Evolutionary conservation across 768 basidiomycete species (phyloP).

Genomic region (Termitomyces sp.): DNA sequence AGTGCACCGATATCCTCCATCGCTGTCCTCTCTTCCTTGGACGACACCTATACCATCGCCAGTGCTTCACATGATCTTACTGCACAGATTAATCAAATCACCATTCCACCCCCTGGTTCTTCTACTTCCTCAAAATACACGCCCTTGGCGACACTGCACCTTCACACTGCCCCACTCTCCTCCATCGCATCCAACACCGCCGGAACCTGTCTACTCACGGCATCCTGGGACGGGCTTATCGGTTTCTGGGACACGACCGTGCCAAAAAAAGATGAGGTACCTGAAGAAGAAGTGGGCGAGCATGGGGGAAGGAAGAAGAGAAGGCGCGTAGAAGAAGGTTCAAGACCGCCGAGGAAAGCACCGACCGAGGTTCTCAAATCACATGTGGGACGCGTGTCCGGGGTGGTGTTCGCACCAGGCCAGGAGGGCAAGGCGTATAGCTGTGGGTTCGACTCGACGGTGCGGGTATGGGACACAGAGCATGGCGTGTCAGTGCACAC

Average conservation of each 20-base stretch:
- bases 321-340: constrained; percentile 46
- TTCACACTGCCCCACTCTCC: constrained; percentile 80
- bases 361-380: constrained; percentile 74
- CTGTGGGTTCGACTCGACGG: constrained; percentile 86
- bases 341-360: constrained; percentile 48
- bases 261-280: constrained; percentile 60
- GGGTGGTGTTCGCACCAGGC: constrained; percentile 48
- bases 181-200: constrained; percentile 51
- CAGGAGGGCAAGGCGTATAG: constrained; percentile 48
- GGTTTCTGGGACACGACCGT: constrained; percentile 73
- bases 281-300: constrained; percentile 27
- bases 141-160: constrained; percentile 62
- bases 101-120: constrained; percentile 18
- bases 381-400: constrained; percentile 79
- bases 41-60: constrained; percentile 39
- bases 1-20: constrained; percentile 64
- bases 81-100: constrained; percentile 47
- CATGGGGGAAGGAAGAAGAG: constrained; percentile 55
- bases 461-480: constrained; percentile 84
- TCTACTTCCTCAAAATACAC: constrained; percentile 21
- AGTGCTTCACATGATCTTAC: constrained; percentile 79
- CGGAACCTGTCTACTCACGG: constrained; percentile 67
- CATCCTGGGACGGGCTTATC: constrained; percentile 84
- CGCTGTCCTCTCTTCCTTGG: constrained; percentile 40
- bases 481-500: constrained; percentile 65